Conservation (phyloP, 2,329 filamentous ascomycete genomes). For the Epichloe glyceriae region DNA sequence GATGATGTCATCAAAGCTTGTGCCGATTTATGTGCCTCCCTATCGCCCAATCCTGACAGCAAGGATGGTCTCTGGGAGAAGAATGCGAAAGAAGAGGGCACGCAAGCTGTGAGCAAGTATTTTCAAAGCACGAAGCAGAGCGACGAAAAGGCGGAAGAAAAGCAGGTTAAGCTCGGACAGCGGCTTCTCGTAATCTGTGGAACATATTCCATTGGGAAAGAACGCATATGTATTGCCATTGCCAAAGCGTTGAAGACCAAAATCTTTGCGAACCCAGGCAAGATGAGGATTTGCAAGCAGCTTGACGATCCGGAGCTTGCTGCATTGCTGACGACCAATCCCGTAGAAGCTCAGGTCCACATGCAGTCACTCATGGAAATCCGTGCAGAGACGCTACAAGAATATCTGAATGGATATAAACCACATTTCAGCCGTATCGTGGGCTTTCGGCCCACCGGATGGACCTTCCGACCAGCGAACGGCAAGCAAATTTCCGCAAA, state of each 20-base stretch:
- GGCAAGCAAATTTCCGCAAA: constrained; percentile 41
- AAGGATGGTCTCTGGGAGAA: constrained; percentile 35
- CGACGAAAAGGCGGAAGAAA: constrained; percentile 16
- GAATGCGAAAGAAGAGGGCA: constrained; percentile 27
- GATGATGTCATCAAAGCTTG: constrained; percentile 78
- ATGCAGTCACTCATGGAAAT: constrained; percentile 97
- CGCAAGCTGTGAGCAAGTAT: constrained; percentile 38
- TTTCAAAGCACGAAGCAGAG: constrained; percentile 28
- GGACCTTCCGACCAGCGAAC: constrained; percentile 70
- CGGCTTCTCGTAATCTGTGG: constrained; percentile 84
- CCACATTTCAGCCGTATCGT: constrained; percentile 77
- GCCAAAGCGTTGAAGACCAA: constrained; percentile 74
- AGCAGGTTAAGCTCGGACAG: constrained; percentile 21
- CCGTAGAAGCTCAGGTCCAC: constrained; percentile 81
- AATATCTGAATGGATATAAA: constrained; percentile 71
- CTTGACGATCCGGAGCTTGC: constrained; percentile 76
- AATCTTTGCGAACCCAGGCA: constrained; percentile 74
- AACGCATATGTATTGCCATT: constrained; percentile 87
- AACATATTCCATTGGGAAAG: constrained; percentile 96
- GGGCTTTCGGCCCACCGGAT: constrained; percentile 84
- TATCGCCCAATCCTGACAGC: constrained; percentile 50
- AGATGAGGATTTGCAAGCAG: constrained; percentile 72
- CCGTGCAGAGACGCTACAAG: constrained; percentile 75
- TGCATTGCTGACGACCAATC: constrained; percentile 64
- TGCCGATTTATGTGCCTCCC: constrained; percentile 70